A percentile compares a stretch with the other conserved stretches of the same genome.
These are phyloP conservation scores for Venturia nashicola DNA, from an alignment of 2,329 filamentous ascomycete species.

Conservation along the genomic window DNA sequence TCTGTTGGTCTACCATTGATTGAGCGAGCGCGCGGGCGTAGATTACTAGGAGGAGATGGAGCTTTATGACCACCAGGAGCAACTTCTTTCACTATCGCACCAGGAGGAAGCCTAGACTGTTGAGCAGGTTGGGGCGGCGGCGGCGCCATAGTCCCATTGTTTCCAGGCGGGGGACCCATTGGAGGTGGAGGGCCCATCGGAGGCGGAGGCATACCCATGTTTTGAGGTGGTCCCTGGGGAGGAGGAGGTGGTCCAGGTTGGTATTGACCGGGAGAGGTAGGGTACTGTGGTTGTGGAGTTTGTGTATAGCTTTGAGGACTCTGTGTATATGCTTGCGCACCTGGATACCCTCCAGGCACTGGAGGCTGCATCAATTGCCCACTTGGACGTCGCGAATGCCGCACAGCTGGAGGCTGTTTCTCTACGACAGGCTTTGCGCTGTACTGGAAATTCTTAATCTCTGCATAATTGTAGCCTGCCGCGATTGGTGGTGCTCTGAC, in stretches of 20 bases:
- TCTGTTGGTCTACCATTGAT: conserved; percentile 17
- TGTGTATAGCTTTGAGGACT: neutral
- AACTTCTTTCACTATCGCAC: conserved; percentile 14
- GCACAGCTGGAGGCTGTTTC: conserved; percentile 5
- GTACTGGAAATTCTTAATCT: conserved; percentile 29
- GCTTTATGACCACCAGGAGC: conserved; percentile 16
- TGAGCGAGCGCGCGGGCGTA: conserved; percentile 22
- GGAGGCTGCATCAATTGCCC: conserved; percentile 16
- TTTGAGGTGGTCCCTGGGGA: neutral
- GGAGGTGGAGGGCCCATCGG: conserved; percentile 6
- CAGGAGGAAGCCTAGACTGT: conserved; percentile 9
- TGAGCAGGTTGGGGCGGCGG: conserved; percentile 1
- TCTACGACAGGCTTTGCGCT: conserved; percentile 25
- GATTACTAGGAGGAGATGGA: conserved; percentile 11
- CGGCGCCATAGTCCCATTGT: neutral
- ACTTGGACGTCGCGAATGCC: conserved; percentile 11
- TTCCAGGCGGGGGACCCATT: neutral
- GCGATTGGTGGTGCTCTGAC: neutral
- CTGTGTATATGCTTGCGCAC: neutral
- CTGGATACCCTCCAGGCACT: neutral
- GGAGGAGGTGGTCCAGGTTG: neutral
- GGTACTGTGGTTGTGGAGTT: neutral
- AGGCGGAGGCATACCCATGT: neutral
- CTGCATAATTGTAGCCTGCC: conserved; percentile 27
- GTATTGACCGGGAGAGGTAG: neutral